Base-by-base conservation (phyloP, 73 alveolate species). In the Uronychia setigera region DNA sequence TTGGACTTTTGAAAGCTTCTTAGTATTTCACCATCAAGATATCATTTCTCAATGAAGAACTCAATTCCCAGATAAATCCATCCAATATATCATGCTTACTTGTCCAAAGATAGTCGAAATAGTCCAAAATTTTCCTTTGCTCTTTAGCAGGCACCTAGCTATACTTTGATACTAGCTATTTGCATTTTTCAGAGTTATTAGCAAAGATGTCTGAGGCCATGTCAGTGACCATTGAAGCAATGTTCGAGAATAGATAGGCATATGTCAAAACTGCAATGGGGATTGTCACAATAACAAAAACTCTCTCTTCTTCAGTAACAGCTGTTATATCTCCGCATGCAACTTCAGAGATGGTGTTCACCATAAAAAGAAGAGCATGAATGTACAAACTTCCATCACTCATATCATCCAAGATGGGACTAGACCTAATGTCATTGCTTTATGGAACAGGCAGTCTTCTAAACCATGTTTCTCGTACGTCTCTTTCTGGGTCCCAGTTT, bases 271-370 rank as follows among this genome's bases (percentile, higher is more conserved):
- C 78, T 28, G 60, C 28, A 13, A 27, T 0, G 81, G 80, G 77
- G 59, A 90, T 31, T 13, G 58, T 32, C 60, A 87, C 34, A 31
- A 85, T 58, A 35, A 59, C 80, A 31, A 77, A 81, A 27, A 79
- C 83, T 82, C 92, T 80, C 81, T 91, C 96, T 25, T 35, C 57
- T 27, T 67, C 67, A 77, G 35, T 81, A 1, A 91, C 84, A 81
- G 92, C 60, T 1, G 89, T 74, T 1, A 91, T 25, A 58, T 91
- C 94, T 0, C 96, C 96, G 26, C 46, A n/a, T 0, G 94, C 90
- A 0, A 82, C 90, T 67, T 82, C 92, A 58, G 92, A 87, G 33
- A 91, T n/a, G 11, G 88, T 87, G 32, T 77, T 79, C 13, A 76
- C 74, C 0, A 81, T 80, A 33, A 86, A 82, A 76, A 84, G 60